These are phyloP conservation scores for Scalesia atractyloides DNA, from an alignment of 129 eudicot species.

Conservation along the genomic window DNA sequence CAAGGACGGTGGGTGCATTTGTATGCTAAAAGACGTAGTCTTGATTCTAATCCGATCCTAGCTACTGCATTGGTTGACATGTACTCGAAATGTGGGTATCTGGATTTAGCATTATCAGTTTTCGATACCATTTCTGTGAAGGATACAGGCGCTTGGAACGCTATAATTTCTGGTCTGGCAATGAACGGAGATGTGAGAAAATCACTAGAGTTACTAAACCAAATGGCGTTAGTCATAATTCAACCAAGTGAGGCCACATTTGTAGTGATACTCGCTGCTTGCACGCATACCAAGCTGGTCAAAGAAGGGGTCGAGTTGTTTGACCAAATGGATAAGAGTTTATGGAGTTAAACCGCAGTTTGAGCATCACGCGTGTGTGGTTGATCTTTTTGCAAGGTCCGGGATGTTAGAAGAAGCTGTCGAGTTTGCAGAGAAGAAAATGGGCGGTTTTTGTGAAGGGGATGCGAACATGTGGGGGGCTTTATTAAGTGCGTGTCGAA, in stretches of 20 bases:
- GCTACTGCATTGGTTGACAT: conserved; percentile 67
- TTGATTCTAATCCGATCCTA: conserved; percentile 41
- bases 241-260: conserved; percentile 54
- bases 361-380: conserved; percentile 67
- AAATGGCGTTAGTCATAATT: conserved; percentile 38
- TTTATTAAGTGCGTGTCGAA: conserved; percentile 53
- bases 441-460: conserved; percentile 39
- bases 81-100: conserved; percentile 66
- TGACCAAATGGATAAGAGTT: conserved; percentile 37
- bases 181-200: conserved; percentile 53
- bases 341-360: conserved; percentile 42
- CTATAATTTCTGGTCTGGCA: conserved; percentile 57
- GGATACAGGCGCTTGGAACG: conserved; percentile 59
- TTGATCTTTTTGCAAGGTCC: conserved; percentile 61
- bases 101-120: conserved; percentile 46
- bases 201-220: conserved; percentile 40
- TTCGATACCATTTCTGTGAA: conserved; percentile 40
- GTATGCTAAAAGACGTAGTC: conserved; percentile 42
- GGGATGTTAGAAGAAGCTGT: conserved; percentile 58
- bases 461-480: conserved; percentile 73
- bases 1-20: conserved; percentile 64
- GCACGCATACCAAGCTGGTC: conserved; percentile 60
- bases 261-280: conserved; percentile 55
- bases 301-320: conserved; percentile 52
- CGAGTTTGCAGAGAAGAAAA: conserved; percentile 43